Percentiles rank a stretch among this genome's conserved stretches.
Evolutionary conservation across 2,329 filamentous ascomycete species (phyloP).

Genomic region (Pseudocercospora macadamiae): DNA sequence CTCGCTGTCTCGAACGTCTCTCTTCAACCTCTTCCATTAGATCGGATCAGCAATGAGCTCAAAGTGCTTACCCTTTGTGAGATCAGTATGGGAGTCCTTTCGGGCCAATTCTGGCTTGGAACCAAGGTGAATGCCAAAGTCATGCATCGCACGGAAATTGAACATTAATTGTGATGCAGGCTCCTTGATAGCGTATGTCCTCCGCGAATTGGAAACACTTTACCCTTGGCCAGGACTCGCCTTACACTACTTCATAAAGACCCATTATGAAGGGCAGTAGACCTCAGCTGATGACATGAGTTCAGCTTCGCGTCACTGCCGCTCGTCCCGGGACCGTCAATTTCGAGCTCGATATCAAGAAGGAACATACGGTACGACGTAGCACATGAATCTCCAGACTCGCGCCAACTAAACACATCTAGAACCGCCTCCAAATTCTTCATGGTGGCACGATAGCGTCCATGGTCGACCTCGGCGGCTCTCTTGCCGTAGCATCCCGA

Average conservation of each 20-base stretch:
- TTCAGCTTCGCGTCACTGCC: constrained; percentile 67
- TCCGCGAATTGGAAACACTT: no score
- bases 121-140: constrained; percentile 72
- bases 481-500: constrained; percentile 65
- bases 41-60: constrained; percentile 23
- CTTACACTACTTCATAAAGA: not conserved
- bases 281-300: no score
- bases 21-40: not conserved
- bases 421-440: constrained; percentile 77
- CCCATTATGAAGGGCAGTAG: no score
- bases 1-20: not conserved
- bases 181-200: constrained; percentile 42
- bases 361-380: constrained; percentile 75
- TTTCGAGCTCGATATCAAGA: constrained; percentile 74
- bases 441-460: constrained; percentile 80
- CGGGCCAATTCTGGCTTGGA: constrained; percentile 84
- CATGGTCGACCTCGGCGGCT: constrained; percentile 70
- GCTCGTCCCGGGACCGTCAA: constrained; percentile 69
- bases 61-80: constrained; percentile 35
- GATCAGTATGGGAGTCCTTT: constrained; percentile 62
- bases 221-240: no score
- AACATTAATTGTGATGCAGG: no score
- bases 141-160: no score
- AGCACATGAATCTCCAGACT: no score
- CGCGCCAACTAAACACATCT: no score